These are phyloP conservation scores for Phytopythium sindhum DNA, from an alignment of 352 stramenopile genomes.

Conservation along the genomic window DNA sequence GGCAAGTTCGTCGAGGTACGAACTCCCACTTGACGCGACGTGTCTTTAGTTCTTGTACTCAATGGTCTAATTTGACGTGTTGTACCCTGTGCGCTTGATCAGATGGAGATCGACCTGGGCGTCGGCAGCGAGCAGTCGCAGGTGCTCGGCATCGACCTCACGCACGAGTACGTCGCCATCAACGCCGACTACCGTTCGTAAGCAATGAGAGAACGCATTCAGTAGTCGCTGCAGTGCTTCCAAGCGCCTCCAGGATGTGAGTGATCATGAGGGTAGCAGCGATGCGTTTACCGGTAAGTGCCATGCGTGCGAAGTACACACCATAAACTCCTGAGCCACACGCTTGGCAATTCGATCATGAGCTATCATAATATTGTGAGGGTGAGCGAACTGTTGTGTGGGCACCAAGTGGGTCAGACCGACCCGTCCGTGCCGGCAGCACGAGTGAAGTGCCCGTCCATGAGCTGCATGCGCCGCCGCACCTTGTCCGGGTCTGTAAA, in stretches of 20 bases:
- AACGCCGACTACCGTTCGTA: slow-evolving; percentile 99
- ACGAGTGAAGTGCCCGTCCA: slow-evolving; percentile 46
- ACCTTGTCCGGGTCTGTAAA: slow-evolving; percentile 57
- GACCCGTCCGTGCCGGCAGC: slow-evolving; percentile 6
- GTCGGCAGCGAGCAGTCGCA: slow-evolving; percentile 74
- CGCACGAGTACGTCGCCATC: slow-evolving; percentile 97
- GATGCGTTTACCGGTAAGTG: neutral
- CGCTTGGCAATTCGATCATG: neutral
- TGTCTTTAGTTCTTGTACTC: neutral
- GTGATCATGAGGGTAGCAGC: neutral
- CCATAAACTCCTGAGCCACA: neutral
- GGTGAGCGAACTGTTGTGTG: neutral
- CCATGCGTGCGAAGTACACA: neutral
- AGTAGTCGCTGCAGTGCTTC: slow-evolving; percentile 4
- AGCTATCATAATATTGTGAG: slow-evolving; percentile 6
- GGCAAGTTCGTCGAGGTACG: slow-evolving; percentile 92
- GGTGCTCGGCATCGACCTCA: slow-evolving; percentile 97
- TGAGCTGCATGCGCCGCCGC: slow-evolving; percentile 60
- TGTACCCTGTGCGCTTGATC: neutral
- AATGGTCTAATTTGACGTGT: neutral
- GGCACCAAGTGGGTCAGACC: neutral
- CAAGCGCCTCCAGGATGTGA: neutral
- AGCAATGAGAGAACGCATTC: neutral
- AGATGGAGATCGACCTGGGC: slow-evolving; percentile 94
- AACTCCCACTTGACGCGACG: neutral